Evolutionary conservation across 495 filamentous ascomycete species (phyloP).

Genomic region (Letharia columbiana): DNA sequence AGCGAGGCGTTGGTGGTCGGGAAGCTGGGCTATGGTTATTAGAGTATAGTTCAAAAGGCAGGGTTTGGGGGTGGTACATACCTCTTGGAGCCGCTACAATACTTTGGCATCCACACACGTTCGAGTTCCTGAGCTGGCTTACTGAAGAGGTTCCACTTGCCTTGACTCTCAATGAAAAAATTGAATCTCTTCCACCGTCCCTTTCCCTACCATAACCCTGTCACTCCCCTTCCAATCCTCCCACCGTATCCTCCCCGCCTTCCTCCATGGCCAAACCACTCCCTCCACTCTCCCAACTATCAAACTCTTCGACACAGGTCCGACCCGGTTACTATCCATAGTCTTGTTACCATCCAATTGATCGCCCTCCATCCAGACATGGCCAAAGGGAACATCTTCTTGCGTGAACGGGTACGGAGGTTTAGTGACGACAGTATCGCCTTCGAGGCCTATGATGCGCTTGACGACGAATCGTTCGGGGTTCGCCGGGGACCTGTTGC

Average conservation of each 20-base stretch:
- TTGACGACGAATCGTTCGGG: slow-evolving; percentile 56
- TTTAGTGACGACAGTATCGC: slow-evolving; percentile 56
- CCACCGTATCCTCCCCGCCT: slow-evolving; percentile 41
- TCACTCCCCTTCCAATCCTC: slow-evolving; percentile 36
- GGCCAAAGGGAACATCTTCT: slow-evolving; percentile 56
- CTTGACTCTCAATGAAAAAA: background rate
- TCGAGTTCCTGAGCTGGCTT: background rate
- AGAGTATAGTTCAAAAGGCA: background rate
- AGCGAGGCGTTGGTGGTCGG: slow-evolving; percentile 27
- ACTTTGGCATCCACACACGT: background rate
- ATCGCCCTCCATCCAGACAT: slow-evolving; percentile 73
- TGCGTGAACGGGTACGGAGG: slow-evolving; percentile 49
- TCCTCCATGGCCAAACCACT: slow-evolving; percentile 51
- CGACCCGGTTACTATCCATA: slow-evolving; percentile 68
- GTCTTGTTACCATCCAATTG: slow-evolving; percentile 44
- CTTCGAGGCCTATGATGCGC: slow-evolving; percentile 59
- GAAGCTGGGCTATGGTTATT: background rate
- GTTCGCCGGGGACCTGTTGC: slow-evolving; percentile 52
- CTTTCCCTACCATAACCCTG: slow-evolving; percentile 38
- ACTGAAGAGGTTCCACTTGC: background rate
- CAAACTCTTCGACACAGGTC: slow-evolving; percentile 53
- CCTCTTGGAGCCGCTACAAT: background rate
- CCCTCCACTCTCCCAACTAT: slow-evolving; percentile 56
- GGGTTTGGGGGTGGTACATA: background rate
- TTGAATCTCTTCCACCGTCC: slow-evolving; percentile 27